These are phyloP conservation scores for Puya raimondii DNA, from an alignment of 176 grass and related monocot species.

Conservation along the genomic window DNA sequence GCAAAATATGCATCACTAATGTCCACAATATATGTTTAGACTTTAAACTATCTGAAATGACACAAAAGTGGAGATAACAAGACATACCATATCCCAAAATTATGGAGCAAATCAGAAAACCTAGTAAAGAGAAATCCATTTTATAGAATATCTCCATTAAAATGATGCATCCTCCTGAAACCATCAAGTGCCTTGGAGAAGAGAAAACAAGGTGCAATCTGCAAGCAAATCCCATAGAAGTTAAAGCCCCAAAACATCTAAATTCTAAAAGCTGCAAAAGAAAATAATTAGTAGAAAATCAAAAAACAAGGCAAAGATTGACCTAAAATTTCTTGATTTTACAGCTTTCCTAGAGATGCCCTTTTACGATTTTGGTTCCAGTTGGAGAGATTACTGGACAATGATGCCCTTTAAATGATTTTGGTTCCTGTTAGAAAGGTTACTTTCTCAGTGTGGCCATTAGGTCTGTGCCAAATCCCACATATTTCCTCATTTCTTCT, in stretches of 20 bases:
- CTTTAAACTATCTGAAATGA: constrained; percentile 16
- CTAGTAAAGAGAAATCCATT: constrained; percentile 85
- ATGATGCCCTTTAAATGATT: too few relatives aligned
- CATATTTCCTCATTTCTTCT: too few relatives aligned
- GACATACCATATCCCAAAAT: constrained; percentile 85
- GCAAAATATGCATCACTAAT: background rate
- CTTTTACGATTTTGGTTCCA: too few relatives aligned
- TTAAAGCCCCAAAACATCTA: background rate
- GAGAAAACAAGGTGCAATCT: constrained; percentile 97
- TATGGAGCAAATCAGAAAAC: constrained; percentile 63
- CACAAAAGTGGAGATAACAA: constrained; percentile 2
- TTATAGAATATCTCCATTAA: constrained; percentile 73
- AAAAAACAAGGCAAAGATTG: background rate
- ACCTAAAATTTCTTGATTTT: too few relatives aligned
- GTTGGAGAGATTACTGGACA: too few relatives aligned
- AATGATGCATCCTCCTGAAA: constrained; percentile 71
- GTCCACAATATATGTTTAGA: constrained; percentile 1
- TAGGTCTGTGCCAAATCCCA: too few relatives aligned
- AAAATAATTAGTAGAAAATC: background rate
- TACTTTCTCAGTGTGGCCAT: too few relatives aligned
- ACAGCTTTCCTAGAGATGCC: too few relatives aligned
- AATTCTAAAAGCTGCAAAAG: background rate
- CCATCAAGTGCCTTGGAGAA: constrained; percentile 89
- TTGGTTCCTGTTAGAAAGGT: too few relatives aligned
- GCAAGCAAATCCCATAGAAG: constrained; percentile 14